Base-by-base conservation (phyloP, 345 rosid species). In the Punica granatum region DNA sequence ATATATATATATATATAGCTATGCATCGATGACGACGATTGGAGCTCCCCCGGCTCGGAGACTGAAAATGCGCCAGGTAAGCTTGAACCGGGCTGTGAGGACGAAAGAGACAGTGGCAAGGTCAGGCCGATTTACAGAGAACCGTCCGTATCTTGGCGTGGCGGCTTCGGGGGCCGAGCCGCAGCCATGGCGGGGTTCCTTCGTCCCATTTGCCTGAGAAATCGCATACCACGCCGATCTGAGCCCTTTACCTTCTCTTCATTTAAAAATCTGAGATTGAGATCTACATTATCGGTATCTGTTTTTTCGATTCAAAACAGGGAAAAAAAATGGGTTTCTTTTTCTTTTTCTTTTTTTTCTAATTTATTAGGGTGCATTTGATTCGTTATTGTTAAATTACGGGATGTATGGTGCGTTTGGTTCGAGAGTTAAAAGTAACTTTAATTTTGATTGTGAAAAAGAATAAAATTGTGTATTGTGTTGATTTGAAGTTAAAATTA, bases 161-260 rank as follows among this genome's bases (percentile, higher is more conserved):
- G 65, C 65, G 11, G 42, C 18, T 36, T 3, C n/a, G 31, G 31
- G 43, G 66, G 66, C 18, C 14, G 65, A 33, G 39, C 48, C 31
- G 66, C 48, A 63, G 66, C 48, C 66, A 63, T 63, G 66, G 66
- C 66, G 66, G 66, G 44, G 49, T 28, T 23, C 49, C 33, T 64
- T 25, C 25, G 33, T 39, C 48, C 49, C 32, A 33, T 64, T 64
- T 37, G 18, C 33, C 49, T 43, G 49, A 15, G 33, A n/a, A 64
- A 1, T 28, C 14, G 32, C 21, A 28, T 64, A n/a, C 19, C 28
- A n/a, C n/a, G 32, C 14, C 9, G 31, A 37, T 37, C 49, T 39
- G 30, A 33, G 44, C 61, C 61, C 61, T 21, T n/a, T 18, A 49
- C 26, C 56, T 49, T 49, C 6, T 3, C 56, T 49, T 16, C 9